Conservation (phyloP, 2,329 filamentous ascomycete species). For the Cladosporium velox region DNA sequence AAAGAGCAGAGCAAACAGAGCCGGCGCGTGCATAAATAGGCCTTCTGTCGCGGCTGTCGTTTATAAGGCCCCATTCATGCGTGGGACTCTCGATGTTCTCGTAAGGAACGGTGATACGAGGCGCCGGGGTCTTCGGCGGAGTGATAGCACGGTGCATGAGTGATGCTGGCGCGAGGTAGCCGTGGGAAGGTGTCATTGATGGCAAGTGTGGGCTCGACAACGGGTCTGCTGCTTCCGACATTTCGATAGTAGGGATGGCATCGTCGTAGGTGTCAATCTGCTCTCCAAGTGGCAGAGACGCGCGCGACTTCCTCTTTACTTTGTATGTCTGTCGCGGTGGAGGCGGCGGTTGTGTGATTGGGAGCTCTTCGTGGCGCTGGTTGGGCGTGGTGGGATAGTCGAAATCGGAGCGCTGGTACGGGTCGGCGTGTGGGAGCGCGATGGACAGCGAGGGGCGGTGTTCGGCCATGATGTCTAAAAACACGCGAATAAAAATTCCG, state of each 20-base stretch:
- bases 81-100: slow-evolving; percentile 27
- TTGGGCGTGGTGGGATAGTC: slow-evolving; percentile 49
- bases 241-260: slow-evolving; percentile 54
- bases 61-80: slow-evolving; percentile 38
- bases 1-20: slow-evolving; percentile 60
- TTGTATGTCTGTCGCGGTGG: slow-evolving; percentile 52
- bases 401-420: slow-evolving; percentile 50
- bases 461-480: slow-evolving; percentile 38
- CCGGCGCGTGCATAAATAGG: slow-evolving; percentile 52
- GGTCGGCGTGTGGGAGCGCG: slow-evolving; percentile 50
- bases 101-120: slow-evolving; percentile 34
- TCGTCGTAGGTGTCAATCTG: slow-evolving; percentile 25
- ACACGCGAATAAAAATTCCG: slow-evolving; percentile 23
- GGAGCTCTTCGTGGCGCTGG: slow-evolving; percentile 29
- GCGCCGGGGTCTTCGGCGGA: slow-evolving; percentile 52
- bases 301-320: slow-evolving; percentile 44
- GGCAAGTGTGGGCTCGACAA: slow-evolving; percentile 34
- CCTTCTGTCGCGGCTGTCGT: slow-evolving; percentile 28
- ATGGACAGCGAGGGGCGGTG: slow-evolving; percentile 51
- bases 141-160: slow-evolving; percentile 43
- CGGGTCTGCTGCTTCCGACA: slow-evolving; percentile 41
- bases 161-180: slow-evolving; percentile 47
- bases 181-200: slow-evolving; percentile 37
- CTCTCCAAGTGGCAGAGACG: slow-evolving; percentile 16
- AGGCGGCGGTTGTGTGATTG: slow-evolving; percentile 42